These are phyloP conservation scores for Pseudogymnoascus sp. DNA, from an alignment of 2,329 filamentous ascomycete species.

Conservation along the genomic window DNA sequence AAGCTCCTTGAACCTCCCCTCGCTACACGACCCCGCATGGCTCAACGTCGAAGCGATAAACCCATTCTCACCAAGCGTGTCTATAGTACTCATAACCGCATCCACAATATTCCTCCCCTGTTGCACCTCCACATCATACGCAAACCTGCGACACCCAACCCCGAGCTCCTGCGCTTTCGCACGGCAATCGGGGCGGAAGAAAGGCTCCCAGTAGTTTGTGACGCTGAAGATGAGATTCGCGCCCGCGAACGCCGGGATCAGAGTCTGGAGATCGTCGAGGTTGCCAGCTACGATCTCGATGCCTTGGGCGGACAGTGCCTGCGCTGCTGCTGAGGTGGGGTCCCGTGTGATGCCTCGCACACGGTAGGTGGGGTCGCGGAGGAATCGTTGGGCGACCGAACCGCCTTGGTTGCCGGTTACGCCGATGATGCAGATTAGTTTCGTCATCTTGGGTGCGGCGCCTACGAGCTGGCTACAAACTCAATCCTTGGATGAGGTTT, in stretches of 20 bases:
- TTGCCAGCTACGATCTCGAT: slow-evolving; percentile 38
- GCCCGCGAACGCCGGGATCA: slow-evolving; percentile 35
- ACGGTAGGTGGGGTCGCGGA: slow-evolving; percentile 31
- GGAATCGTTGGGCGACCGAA: slow-evolving; percentile 40
- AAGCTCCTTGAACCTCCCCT: slow-evolving; percentile 39
- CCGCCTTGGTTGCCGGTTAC: slow-evolving; percentile 43
- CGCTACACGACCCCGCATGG: slow-evolving; percentile 40
- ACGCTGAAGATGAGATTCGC: slow-evolving; percentile 47
- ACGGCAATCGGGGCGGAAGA: slow-evolving; percentile 38
- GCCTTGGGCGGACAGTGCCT: slow-evolving; percentile 32
- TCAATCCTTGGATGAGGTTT: not conserved
- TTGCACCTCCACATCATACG: slow-evolving; percentile 42
- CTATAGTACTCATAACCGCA: slow-evolving; percentile 39
- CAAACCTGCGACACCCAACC: slow-evolving; percentile 37
- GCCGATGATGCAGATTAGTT: slow-evolving; percentile 37
- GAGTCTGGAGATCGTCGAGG: slow-evolving; percentile 33
- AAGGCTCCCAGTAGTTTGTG: slow-evolving; percentile 49
- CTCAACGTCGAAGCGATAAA: slow-evolving; percentile 45
- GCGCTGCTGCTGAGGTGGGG: slow-evolving; percentile 29
- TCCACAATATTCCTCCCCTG: slow-evolving; percentile 50
- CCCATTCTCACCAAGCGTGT: slow-evolving; percentile 37
- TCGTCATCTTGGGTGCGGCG: slow-evolving; percentile 19
- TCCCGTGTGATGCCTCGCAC: slow-evolving; percentile 43
- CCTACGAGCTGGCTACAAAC: not conserved
- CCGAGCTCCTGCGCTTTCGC: slow-evolving; percentile 32